These are phyloP conservation scores for Ophiocordyceps camponoti-leonardi DNA, from an alignment of 2,329 filamentous ascomycete species.

Conservation along the genomic window DNA sequence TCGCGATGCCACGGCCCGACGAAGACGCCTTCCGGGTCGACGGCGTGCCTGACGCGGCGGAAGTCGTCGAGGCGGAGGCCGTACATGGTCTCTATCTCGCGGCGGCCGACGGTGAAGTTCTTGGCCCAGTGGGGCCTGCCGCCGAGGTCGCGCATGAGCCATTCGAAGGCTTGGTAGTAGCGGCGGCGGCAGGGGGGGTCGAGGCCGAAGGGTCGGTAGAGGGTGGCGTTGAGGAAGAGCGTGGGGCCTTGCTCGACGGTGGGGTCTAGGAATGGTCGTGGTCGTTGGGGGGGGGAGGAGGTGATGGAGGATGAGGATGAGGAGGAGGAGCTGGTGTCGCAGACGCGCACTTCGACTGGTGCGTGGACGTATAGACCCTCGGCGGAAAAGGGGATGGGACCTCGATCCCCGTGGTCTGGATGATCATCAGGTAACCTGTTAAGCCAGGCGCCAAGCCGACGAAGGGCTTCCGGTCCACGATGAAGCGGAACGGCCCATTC, in stretches of 20 bases:
- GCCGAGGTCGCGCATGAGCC: slow-evolving; percentile 71
- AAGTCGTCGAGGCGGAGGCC: slow-evolving; percentile 49
- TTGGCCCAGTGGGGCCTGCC: slow-evolving; percentile 85
- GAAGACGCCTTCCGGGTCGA: slow-evolving; percentile 74
- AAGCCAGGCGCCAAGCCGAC: slow-evolving; percentile 73
- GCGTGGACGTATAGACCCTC: slow-evolving; percentile 69
- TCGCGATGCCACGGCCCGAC: slow-evolving; percentile 78
- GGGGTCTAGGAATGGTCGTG: slow-evolving; percentile 46
- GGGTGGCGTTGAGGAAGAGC: slow-evolving; percentile 76
- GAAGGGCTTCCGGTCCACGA: slow-evolving; percentile 74
- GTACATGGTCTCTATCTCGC: slow-evolving; percentile 51
- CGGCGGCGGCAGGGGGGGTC: slow-evolving; percentile 61
- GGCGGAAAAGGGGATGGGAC: slow-evolving; percentile 61
- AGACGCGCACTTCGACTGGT: slow-evolving; percentile 81
- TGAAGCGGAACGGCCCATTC: slow-evolving; percentile 88
- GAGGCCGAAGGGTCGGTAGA: slow-evolving; percentile 65
- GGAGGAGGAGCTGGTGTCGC: slow-evolving; percentile 37
- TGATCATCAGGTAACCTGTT: slow-evolving; percentile 46
- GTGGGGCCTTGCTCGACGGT: slow-evolving; percentile 52
- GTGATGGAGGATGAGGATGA: too few relatives aligned
- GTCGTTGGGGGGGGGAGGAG: too few relatives aligned
- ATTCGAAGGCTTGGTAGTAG: slow-evolving; percentile 85
- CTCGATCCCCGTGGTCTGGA: slow-evolving; percentile 40
- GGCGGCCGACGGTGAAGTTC: slow-evolving; percentile 53
- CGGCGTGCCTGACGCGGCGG: slow-evolving; percentile 48